Base-by-base conservation (phyloP, 805 yeast genomes). In the Schwanniomyces polymorphus region DNA sequence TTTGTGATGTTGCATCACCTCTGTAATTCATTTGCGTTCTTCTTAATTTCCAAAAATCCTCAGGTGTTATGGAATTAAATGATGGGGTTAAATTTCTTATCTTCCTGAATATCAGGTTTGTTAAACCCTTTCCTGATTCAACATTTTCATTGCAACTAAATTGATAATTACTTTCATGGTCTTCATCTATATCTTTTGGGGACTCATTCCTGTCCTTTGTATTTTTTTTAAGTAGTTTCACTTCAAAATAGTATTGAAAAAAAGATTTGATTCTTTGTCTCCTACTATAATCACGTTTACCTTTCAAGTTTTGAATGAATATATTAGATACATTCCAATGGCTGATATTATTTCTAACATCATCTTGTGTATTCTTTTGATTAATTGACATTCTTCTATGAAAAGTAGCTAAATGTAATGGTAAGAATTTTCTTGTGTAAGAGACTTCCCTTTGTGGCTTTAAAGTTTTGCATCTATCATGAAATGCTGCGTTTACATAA, bases 221-320 rank as follows among this genome's bases (percentile, higher is more conserved):
- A 6, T 39, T 14, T 31, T 39, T 39, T 27, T 17, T n/a, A n/a
- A 5, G 25, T 26, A 21, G 6, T 25, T 37, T 37, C 14, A 37
- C 18, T 10, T 37, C 29, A 26, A 27, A 11, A 28, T 37, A 43
- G 12, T 38, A 37, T 7, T 29, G 17, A 18, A 43, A 23, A 6
- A 37, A 28, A 6, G 46, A 34, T 23, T 21, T 37, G 26, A 43
- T 18, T 38, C 29, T 27, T 23, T 43, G 41, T 35, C 46, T 43
- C 26, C 38, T 43, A 4, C 46, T 43, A 14, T 6, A 7, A 39
- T 5, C 12, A 5, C 21, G 11, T 16, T 12, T 27, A 39, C n/a
- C 2, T 12, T 37, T 23, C 21, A 18, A 9, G 14, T 31, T 31
- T 18, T 31, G 35, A 16, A 7, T 31, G n/a, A 31, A 31, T 7